Base-by-base conservation (phyloP, 2,329 filamentous ascomycete species). In the Fusarium dlaminii region DNA sequence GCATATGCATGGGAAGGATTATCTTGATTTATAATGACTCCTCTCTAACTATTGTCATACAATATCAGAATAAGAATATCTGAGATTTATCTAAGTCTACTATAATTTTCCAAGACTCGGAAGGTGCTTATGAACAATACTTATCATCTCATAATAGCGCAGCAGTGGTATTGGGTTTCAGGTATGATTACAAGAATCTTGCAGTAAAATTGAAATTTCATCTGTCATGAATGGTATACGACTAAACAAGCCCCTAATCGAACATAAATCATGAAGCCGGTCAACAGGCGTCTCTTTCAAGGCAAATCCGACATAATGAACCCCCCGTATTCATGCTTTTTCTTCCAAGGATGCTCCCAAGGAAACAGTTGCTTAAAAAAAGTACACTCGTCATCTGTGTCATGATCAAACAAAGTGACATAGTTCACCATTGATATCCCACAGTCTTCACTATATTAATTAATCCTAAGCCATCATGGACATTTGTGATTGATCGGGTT, bases 241-340 rank as follows among this genome's bases (percentile, higher is more conserved):
- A 75, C 62, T 57, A 43, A 60, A 70, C 52, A 43, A 61, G 46
- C 59, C 58, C 58, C 51, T 32, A 63, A 65, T 66, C 60, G 52
- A 51, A 70, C 75, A 56, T 77, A 69, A 77, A 77, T 76, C 75
- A 77, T 77, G 58, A 76, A 67, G 36, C 64, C 49, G 58, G 54
- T 59, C 58, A 64, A 63, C 37, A 51, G 29, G 40, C 40, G 54
- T 52, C 61, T 36, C 55, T 40, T 54, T 54, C 27, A 62, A 69
- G 63, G 39, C 43, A 66, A 57, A 70, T 60, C 48, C 52, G 43
- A 66, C 36, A 66, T 27, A 40, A 55, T 36, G 14, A 45, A 49
- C 27, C 59, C 48, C 48, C 61, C 11, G 22, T 54, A n/a, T 43
- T 54, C 45, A 59, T 57, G 54, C 60, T 65, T 66, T 54, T 55